A percentile compares a stretch with the other conserved stretches of the same genome.
phyloP scores from a whole-genome alignment of 768 basidiomycete genomes.

The Leccinum subgranulosum region DNA sequence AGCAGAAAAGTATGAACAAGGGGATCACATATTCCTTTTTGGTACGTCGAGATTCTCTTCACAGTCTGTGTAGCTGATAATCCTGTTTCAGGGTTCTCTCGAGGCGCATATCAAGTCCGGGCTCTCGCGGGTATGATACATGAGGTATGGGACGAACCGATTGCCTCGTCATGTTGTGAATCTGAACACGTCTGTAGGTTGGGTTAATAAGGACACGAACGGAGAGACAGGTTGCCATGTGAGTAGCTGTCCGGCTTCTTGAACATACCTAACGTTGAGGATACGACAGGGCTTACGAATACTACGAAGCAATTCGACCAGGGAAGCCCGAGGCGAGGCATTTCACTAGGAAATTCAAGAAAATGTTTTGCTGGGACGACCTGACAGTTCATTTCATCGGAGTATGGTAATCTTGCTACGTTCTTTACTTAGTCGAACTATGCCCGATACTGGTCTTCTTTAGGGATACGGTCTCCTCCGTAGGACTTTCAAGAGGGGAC shows the following conservation, averaged over 20 bases:
- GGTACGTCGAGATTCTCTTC: neutral
- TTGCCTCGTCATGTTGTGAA: neutral
- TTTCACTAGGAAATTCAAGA: neutral
- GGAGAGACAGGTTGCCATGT: neutral
- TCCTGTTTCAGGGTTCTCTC: neutral
- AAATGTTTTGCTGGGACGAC: neutral
- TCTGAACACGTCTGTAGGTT: neutral
- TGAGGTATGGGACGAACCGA: neutral
- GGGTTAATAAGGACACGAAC: neutral
- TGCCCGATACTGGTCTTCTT: neutral
- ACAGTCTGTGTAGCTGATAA: neutral
- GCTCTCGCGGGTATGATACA: neutral
- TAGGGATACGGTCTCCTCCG: constrained; percentile 61
- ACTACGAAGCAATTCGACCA: neutral
- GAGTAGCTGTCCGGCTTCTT: neutral
- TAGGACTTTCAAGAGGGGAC: constrained; percentile 45
- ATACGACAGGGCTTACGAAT: neutral
- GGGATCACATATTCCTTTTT: neutral
- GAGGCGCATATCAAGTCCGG: neutral
- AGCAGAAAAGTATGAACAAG: neutral
- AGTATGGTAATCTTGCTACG: constrained; percentile 33
- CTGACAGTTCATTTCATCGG: constrained; percentile 36
- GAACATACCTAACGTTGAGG: neutral
- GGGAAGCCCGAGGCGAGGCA: neutral
- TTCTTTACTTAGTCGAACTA: neutral